Percentiles rank a stretch among this genome's conserved stretches.
These are phyloP conservation scores for Rhodotorula sp. DNA, from an alignment of 1,284 basidiomycete genomes.

Conservation along the genomic window DNA sequence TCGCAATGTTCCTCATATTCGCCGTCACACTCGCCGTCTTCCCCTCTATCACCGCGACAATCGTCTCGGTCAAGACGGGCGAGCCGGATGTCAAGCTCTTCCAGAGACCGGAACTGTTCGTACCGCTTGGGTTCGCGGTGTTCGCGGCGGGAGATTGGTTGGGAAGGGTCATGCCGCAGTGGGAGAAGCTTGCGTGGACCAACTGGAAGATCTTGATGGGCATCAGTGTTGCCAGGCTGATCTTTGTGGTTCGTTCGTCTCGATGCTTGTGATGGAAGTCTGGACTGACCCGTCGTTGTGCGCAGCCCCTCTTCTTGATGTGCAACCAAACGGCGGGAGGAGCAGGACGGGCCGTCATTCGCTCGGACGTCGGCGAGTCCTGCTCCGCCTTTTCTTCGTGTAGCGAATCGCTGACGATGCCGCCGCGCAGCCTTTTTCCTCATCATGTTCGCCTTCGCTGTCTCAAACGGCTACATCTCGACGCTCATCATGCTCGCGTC, in stretches of 20 bases:
- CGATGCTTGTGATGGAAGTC: neutral
- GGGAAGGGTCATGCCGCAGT: slow-evolving; percentile 43
- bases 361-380: slow-evolving; percentile 41
- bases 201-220: slow-evolving; percentile 32
- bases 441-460: slow-evolving; percentile 42
- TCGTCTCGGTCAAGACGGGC: slow-evolving; percentile 26
- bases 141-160: slow-evolving; percentile 45
- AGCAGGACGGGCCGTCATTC: slow-evolving; percentile 29
- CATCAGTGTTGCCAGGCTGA: slow-evolving; percentile 28
- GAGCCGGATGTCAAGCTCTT: slow-evolving; percentile 12
- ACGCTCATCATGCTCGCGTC: slow-evolving; percentile 45
- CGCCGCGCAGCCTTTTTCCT: slow-evolving; percentile 35
- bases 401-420: neutral
- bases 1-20: slow-evolving; percentile 42
- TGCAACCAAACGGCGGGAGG: slow-evolving; percentile 41
- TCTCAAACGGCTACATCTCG: slow-evolving; percentile 45
- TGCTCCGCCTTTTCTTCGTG: neutral
- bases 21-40: slow-evolving; percentile 44
- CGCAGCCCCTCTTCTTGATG: slow-evolving; percentile 43
- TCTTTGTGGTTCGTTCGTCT: slow-evolving; percentile 41
- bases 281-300: neutral
- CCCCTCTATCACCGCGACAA: slow-evolving; percentile 43
- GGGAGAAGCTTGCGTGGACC: slow-evolving; percentile 29
- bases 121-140: slow-evolving; percentile 43
- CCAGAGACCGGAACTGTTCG: slow-evolving; percentile 32